These are phyloP conservation scores for Hypoxylon sp. DNA, from an alignment of 2,329 filamentous ascomycete species.

Conservation along the genomic window DNA sequence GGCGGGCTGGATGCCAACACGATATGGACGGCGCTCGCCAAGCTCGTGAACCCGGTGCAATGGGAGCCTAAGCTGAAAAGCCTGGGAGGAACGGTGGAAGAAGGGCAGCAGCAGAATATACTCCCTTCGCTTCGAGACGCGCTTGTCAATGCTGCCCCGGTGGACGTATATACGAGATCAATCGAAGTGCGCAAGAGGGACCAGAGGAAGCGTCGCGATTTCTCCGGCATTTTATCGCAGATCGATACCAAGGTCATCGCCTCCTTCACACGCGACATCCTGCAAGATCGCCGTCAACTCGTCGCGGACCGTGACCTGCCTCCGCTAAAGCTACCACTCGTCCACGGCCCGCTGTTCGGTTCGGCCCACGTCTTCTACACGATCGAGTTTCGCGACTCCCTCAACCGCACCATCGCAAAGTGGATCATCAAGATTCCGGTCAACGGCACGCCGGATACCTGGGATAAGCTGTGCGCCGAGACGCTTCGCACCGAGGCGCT, in stretches of 20 bases:
- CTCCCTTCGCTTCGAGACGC: conserved; percentile 24
- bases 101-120: not conserved
- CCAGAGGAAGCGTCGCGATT: conserved; percentile 20
- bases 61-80: conserved; percentile 6
- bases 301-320: not conserved
- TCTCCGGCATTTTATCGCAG: conserved; percentile 32
- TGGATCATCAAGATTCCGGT: conserved; percentile 43
- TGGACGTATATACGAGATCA: conserved; percentile 9
- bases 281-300: conserved; percentile 19
- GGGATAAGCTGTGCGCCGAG: conserved; percentile 31
- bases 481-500: conserved; percentile 37
- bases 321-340: conserved; percentile 6
- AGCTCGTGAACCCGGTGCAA: conserved; percentile 4
- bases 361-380: conserved; percentile 38
- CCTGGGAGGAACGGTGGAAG: not conserved
- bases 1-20: conserved; percentile 31
- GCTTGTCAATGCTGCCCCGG: conserved; percentile 22
- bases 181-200: conserved; percentile 3
- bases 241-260: conserved; percentile 35
- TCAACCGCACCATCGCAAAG: conserved; percentile 2
- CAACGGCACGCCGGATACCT: conserved; percentile 32
- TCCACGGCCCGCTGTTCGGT: conserved; percentile 35
- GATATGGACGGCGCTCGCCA: conserved; percentile 12
- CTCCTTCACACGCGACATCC: conserved; percentile 25
- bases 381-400: conserved; percentile 28